A percentile compares a stretch with the other conserved stretches of the same genome.
phyloP scores from a whole-genome alignment of 176 grass and related monocot species.

The Eremochloa ophiuroides region DNA sequence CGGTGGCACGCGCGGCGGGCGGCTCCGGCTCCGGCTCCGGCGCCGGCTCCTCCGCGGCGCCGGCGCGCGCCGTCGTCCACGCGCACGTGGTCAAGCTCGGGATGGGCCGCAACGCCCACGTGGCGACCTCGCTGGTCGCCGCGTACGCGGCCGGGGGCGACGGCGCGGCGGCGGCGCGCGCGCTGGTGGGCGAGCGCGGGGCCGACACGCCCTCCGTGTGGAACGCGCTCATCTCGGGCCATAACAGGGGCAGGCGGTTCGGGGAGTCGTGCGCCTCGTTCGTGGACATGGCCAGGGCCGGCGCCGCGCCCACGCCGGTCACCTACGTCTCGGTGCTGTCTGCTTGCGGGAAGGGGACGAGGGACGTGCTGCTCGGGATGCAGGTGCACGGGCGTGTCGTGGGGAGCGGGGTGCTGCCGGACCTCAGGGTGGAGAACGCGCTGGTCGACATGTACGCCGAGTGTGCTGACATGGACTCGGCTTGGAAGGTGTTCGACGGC shows the following conservation, averaged over 20 bases:
- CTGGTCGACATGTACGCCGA: slow-evolving; percentile 68
- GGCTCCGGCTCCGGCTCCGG: slow-evolving; percentile 11
- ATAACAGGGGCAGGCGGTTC: slow-evolving; percentile 38
- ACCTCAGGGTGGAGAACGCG: slow-evolving; percentile 61
- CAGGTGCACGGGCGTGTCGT: slow-evolving; percentile 50
- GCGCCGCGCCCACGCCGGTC: slow-evolving; percentile 18
- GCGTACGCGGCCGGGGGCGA: slow-evolving; percentile 53
- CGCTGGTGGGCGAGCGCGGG: slow-evolving; percentile 32
- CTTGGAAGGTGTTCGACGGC: slow-evolving; percentile 49
- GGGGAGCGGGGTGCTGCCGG: slow-evolving; percentile 28
- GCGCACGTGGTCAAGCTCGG: slow-evolving; percentile 71
- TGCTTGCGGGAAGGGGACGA: slow-evolving; percentile 38
- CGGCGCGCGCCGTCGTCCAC: slow-evolving; percentile 46
- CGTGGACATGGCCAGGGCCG: slow-evolving; percentile 45
- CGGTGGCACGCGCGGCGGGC: slow-evolving; percentile 19
- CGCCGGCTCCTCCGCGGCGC: not conserved
- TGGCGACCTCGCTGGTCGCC: slow-evolving; percentile 45
- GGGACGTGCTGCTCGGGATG: slow-evolving; percentile 45
- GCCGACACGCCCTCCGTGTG: slow-evolving; percentile 28
- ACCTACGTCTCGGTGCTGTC: slow-evolving; percentile 70
- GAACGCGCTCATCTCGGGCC: slow-evolving; percentile 71
- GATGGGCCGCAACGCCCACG: slow-evolving; percentile 30
- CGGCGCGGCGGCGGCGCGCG: slow-evolving; percentile 23
- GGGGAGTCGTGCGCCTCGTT: slow-evolving; percentile 37
- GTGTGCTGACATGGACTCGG: slow-evolving; percentile 53